phyloP scores from a whole-genome alignment of 1,139 yeast species.

The Petasospora fabianii region DNA sequence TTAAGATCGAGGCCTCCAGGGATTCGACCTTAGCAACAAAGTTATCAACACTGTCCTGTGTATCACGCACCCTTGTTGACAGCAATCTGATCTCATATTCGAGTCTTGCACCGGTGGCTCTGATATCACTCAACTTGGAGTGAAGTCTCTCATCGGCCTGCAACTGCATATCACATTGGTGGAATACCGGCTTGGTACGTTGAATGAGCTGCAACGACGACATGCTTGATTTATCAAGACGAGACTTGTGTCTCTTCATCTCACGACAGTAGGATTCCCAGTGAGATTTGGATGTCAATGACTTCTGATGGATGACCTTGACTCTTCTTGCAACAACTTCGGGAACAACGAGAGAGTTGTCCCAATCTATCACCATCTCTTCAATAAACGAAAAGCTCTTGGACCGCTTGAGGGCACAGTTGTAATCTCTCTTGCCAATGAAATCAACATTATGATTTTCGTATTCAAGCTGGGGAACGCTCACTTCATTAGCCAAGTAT shows the following conservation, averaged over 20 bases:
- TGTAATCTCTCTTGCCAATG: constrained; percentile 1
- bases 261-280: constrained; percentile 2
- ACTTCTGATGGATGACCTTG: constrained; percentile 27
- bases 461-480: constrained; percentile 29
- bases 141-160: constrained; percentile 37
- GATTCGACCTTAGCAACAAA: constrained; percentile 42
- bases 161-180: constrained; percentile 31
- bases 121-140: constrained; percentile 56
- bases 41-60: constrained; percentile 65
- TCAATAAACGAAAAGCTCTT: constrained; percentile 46
- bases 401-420: constrained; percentile 26
- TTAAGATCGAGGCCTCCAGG: constrained; percentile 28
- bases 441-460: constrained; percentile 23
- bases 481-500: constrained; percentile 31
- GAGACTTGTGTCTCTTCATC: constrained; percentile 5
- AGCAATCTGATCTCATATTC: constrained; percentile 77
- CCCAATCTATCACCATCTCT: constrained; percentile 34
- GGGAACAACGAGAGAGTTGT: constrained; percentile 24
- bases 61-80: constrained; percentile 70
- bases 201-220: constrained; percentile 29
- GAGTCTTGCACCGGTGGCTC: constrained; percentile 69
- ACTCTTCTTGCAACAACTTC: constrained; percentile 29
- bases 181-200: constrained; percentile 35
- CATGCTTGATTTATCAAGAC: constrained; percentile 14
- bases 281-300: background rate